Conservation (phyloP, 179 eudicot species). For the Gypsophila paniculata region DNA sequence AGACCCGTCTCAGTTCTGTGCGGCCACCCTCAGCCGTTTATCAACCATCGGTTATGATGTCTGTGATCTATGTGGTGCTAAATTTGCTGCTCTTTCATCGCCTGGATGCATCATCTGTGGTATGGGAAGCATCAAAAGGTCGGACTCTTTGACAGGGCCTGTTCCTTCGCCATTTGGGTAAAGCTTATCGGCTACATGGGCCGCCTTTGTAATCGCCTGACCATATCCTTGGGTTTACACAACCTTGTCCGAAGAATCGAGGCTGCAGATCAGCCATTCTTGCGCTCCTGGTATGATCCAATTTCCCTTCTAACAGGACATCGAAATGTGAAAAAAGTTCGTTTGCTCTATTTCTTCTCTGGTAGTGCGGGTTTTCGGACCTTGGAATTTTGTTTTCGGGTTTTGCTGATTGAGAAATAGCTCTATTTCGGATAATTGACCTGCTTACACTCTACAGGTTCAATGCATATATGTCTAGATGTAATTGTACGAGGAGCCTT, state of each 20-base stretch:
- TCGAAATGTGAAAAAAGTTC: no score
- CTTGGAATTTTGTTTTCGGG: slow-evolving; percentile 5
- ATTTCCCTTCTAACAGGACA: no score
- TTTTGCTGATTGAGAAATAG: slow-evolving; percentile 3
- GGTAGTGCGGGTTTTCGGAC: neutral
- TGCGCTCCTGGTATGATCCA: neutral
- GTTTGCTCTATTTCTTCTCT: neutral
- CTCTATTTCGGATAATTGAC: neutral
- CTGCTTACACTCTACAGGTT: neutral
- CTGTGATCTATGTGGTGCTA: slow-evolving; percentile 95
- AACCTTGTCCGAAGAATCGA: neutral
- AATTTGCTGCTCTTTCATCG: slow-evolving; percentile 80
- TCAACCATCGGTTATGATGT: slow-evolving; percentile 98
- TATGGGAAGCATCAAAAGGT: slow-evolving; percentile 96
- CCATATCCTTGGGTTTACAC: neutral
- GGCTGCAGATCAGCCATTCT: neutral
- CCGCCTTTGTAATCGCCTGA: neutral
- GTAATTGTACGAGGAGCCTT: neutral
- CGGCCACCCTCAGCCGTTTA: slow-evolving; percentile 89
- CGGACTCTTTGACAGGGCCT: slow-evolving; percentile 80
- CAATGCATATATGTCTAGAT: slow-evolving; percentile 9
- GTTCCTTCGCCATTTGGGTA: slow-evolving; percentile 87
- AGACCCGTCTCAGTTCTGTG: slow-evolving; percentile 97
- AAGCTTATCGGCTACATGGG: slow-evolving; percentile 20
- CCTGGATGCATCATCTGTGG: slow-evolving; percentile 98